Evolutionary conservation across 192 early-diverging fungal genomes (phyloP), one percentile per base, ranked within the genome.

Genomic region (Coemansia sp.): DNA sequence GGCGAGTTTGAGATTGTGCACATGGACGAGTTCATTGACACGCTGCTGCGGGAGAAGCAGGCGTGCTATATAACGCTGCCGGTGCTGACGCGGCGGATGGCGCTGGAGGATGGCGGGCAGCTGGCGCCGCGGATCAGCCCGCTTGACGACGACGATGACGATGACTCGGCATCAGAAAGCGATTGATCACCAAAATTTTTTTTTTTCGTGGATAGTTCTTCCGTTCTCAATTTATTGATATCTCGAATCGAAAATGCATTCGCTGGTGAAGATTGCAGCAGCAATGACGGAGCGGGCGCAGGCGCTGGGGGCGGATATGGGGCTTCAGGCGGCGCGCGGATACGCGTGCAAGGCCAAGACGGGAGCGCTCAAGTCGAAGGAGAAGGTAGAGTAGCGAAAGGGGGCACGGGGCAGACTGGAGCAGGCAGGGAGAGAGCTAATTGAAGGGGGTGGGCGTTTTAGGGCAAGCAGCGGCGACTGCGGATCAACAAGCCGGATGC

Each of bases 11-110:
- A 50, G 12, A 38, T 91, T 8, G 84, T 85, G 4, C 75, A 83
- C 56, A 86, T 99, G 85, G 95, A 97, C 58, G 86, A 92, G 64
- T 95, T 97, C 64, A 82, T 94, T 25, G 92, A 99, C 62, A 70
- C 85, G 21, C 71, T 98, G 19, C 72, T 98, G 43, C 62, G 78
- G 10, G 83, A 89, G 20, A 84, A 89, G 12, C 82, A 86, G 28
- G 88, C 91, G 3, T 97, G 90, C 54, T 90, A 92, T 70, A 84
- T 89, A 2, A 90, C 93, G n/a, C 64, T 99, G 26, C 96, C 96
- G 3, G 80, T 85, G 23, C 55, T 99, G 14, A 83, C 83, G 5
- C 88, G 87, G 26, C 82, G 95, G 9, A 60, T 89, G 55, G 69
- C 87, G 10, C 68, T 97, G 6, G 96, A 95, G 54, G 91, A 97